phyloP scores from a whole-genome alignment of 768 basidiomycete genomes.

The Collybia mongolica region DNA sequence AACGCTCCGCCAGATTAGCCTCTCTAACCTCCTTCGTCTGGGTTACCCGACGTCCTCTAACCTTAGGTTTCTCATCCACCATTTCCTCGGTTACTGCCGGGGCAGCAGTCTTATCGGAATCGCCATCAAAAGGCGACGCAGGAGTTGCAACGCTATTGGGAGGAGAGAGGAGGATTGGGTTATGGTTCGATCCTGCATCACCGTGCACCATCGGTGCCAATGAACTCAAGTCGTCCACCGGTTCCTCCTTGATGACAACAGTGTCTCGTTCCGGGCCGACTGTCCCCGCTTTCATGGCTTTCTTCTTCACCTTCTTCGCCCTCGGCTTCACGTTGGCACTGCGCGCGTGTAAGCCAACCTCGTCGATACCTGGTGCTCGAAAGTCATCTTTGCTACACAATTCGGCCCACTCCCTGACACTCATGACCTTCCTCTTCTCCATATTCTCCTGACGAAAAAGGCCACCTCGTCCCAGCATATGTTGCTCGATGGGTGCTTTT shows the following conservation, averaged over 20 bases:
- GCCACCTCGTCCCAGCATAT: conserved; percentile 84
- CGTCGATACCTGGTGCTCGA: conserved; percentile 69
- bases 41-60: conserved; percentile 30
- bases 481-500: conserved; percentile 89
- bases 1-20: conserved; percentile 48
- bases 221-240: conserved; percentile 27
- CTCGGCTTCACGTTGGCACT: conserved; percentile 30
- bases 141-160: conserved; percentile 37
- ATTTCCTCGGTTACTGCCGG: conserved; percentile 14
- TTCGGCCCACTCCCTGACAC: conserved; percentile 86
- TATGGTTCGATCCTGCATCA: conserved; percentile 17
- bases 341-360: conserved; percentile 56
- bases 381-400: conserved; percentile 70
- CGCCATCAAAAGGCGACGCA: conserved; percentile 18
- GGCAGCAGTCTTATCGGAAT: conserved; percentile 16
- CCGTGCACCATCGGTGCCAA: conserved; percentile 21
- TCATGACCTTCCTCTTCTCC: conserved; percentile 82
- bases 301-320: conserved; percentile 42
- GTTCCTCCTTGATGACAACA: conserved; percentile 48
- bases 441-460: conserved; percentile 90
- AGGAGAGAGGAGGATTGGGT: conserved; percentile 31
- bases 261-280: conserved; percentile 39
- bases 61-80: conserved; percentile 23
- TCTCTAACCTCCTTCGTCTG: conserved; percentile 49
- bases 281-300: conserved; percentile 36